Conservation (phyloP, 129 eudicot genomes). For the Centella asiatica region DNA sequence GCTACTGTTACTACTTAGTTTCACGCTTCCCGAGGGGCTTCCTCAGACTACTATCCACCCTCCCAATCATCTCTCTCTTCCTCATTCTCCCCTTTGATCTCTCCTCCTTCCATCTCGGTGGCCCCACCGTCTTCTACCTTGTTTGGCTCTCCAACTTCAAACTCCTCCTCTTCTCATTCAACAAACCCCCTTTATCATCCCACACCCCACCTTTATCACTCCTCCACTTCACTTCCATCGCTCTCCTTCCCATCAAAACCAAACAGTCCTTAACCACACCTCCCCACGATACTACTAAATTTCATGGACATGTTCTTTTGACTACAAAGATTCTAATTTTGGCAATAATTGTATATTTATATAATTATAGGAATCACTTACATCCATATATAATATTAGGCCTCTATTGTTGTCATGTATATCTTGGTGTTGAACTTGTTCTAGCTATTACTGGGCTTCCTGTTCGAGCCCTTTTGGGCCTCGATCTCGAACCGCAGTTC, state of each 20-base stretch:
- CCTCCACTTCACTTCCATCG: slow-evolving; percentile 27
- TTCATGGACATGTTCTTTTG: slow-evolving; percentile 9
- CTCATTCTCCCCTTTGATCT: slow-evolving; percentile 40
- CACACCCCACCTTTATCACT: slow-evolving; percentile 38
- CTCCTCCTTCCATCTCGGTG: slow-evolving; percentile 28
- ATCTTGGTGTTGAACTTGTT: slow-evolving; percentile 36
- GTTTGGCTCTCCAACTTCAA: slow-evolving; percentile 62
- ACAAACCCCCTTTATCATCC: slow-evolving; percentile 19
- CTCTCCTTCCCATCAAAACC: slow-evolving; percentile 49
- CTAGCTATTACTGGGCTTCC: slow-evolving; percentile 35
- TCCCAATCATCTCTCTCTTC: slow-evolving; percentile 46
- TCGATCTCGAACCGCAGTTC: slow-evolving; percentile 55
- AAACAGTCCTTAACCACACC: slow-evolving; percentile 3
- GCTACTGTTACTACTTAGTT: slow-evolving; percentile 30
- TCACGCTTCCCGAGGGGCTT: slow-evolving; percentile 36
- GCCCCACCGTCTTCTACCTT: slow-evolving; percentile 30
- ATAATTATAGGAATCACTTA: slow-evolving; percentile 20
- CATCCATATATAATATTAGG: slow-evolving; percentile 29
- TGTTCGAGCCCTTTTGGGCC: slow-evolving; percentile 26
- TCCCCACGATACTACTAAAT: not conserved
- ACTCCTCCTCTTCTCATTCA: slow-evolving; percentile 52
- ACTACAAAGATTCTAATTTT: slow-evolving; percentile 23
- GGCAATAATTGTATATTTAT: slow-evolving; percentile 19
- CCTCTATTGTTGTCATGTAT: slow-evolving; percentile 42
- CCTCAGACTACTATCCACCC: slow-evolving; percentile 32